Percentiles rank a stretch among this genome's conserved stretches.
Conservation (phyloP, 495 filamentous ascomycete species). For the Penicillium verhagenii region DNA sequence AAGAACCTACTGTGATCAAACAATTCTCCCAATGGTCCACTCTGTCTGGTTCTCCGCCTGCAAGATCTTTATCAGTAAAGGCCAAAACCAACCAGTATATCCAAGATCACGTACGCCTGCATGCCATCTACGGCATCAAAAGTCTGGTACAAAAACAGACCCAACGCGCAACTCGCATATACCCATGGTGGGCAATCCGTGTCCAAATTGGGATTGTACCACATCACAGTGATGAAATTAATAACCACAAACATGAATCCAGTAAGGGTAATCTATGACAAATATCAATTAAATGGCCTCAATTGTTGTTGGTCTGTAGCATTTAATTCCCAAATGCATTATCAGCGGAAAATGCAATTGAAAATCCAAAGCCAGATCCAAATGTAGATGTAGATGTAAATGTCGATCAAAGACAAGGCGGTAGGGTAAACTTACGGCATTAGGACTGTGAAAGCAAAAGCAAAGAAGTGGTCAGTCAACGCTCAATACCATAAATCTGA, state of each 20-base stretch:
- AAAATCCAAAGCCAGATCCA: background rate
- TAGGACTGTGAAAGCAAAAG: slow-evolving; percentile 47
- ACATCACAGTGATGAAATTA: slow-evolving; percentile 91
- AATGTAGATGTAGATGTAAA: background rate
- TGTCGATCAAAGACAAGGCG: too few relatives aligned
- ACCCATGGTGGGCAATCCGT: slow-evolving; percentile 93
- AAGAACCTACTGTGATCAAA: slow-evolving; percentile 83
- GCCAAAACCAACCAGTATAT: background rate
- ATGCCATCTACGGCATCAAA: slow-evolving; percentile 96
- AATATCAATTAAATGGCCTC: background rate
- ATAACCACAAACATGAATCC: slow-evolving; percentile 89
- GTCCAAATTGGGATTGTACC: slow-evolving; percentile 94
- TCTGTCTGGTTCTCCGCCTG: slow-evolving; percentile 81
- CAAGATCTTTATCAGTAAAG: slow-evolving; percentile 34
- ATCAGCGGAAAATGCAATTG: too few relatives aligned
- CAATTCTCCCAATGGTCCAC: slow-evolving; percentile 89
- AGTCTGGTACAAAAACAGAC: slow-evolving; percentile 94
- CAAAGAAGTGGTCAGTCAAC: slow-evolving; percentile 17
- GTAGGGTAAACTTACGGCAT: slow-evolving; percentile 52
- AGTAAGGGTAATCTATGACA: slow-evolving; percentile 73
- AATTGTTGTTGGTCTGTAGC: too few relatives aligned
- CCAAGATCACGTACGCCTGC: slow-evolving; percentile 67
- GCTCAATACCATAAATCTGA: too few relatives aligned
- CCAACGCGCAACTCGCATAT: slow-evolving; percentile 85
- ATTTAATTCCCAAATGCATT: background rate